Percentiles rank a stretch among this genome's conserved stretches.
Evolutionary conservation across 768 basidiomycete species (phyloP).

Genomic region (Amanita fuliginea): DNA sequence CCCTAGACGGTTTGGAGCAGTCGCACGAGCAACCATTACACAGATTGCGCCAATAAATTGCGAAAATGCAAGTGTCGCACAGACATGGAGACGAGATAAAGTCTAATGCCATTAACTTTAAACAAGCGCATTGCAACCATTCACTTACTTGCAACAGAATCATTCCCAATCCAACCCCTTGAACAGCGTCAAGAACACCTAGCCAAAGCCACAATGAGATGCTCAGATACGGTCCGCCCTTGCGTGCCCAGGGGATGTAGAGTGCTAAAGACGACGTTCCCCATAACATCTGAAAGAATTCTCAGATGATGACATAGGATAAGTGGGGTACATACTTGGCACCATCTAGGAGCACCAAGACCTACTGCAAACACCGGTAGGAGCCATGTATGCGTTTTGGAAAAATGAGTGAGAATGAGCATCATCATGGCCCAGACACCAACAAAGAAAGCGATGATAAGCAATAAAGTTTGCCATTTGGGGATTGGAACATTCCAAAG

Average conservation of each 20-base stretch:
- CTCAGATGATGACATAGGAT: constrained; percentile 1
- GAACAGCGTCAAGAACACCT: constrained; percentile 87
- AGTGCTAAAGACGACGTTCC: constrained; percentile 88
- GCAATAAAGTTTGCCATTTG: constrained; percentile 72
- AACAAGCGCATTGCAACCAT: constrained; percentile 13
- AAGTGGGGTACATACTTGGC: constrained; percentile 47
- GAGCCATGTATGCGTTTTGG: constrained; percentile 93
- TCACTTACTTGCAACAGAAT: constrained; percentile 59
- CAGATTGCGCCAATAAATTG: constrained; percentile 85
- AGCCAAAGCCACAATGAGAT: constrained; percentile 92
- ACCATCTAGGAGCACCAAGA: constrained; percentile 90
- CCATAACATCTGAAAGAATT: constrained; percentile 61
- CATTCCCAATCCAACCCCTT: constrained; percentile 91
- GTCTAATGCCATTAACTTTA: constrained; percentile 33
- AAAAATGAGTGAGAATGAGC: constrained; percentile 68
- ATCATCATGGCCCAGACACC: constrained; percentile 76
- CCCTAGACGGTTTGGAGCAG: constrained; percentile 82
- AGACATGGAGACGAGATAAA: constrained; percentile 86
- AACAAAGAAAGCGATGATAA: constrained; percentile 78
- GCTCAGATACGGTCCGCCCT: constrained; percentile 78
- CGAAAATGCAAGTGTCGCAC: constrained; percentile 83
- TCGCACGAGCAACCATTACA: constrained; percentile 89
- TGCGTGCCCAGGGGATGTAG: constrained; percentile 90
- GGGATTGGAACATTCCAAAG: constrained; percentile 79
- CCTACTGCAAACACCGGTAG: constrained; percentile 93